Conservation (phyloP, 2,329 filamentous ascomycete species). For the Trichoderma atrobrunneum region DNA sequence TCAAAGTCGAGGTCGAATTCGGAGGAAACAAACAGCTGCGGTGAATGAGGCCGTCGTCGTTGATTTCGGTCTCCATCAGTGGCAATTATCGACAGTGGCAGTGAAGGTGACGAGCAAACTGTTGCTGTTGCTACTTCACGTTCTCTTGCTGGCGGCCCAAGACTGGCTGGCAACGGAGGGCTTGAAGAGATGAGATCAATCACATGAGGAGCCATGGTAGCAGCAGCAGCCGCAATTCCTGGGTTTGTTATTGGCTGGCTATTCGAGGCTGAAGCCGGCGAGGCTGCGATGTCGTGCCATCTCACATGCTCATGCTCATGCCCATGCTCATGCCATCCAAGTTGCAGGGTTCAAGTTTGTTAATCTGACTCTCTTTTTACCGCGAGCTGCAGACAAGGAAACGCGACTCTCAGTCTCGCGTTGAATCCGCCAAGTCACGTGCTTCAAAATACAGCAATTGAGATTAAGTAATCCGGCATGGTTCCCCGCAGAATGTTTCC, state of each 20-base stretch:
- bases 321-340: no score
- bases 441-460: neutral
- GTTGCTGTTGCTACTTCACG: neutral
- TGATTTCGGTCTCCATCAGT: neutral
- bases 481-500: neutral
- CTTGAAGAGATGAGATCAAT: constrained; percentile 41
- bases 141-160: neutral
- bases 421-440: constrained; percentile 6
- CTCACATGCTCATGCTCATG: neutral
- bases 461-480: neutral
- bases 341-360: no score
- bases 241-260: neutral
- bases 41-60: neutral
- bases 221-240: neutral
- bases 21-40: neutral
- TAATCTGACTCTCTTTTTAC: neutral
- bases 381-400: neutral
- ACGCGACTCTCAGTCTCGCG: neutral
- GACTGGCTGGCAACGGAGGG: constrained; percentile 22
- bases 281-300: neutral
- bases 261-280: neutral
- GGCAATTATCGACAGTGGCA: neutral
- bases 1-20: constrained; percentile 1
- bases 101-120: neutral
- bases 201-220: constrained; percentile 32